A percentile compares a stretch with the other conserved stretches of the same genome.
Evolutionary conservation across 23 red algal species (phyloP).

Genomic region (Gracilaria domingensis): DNA sequence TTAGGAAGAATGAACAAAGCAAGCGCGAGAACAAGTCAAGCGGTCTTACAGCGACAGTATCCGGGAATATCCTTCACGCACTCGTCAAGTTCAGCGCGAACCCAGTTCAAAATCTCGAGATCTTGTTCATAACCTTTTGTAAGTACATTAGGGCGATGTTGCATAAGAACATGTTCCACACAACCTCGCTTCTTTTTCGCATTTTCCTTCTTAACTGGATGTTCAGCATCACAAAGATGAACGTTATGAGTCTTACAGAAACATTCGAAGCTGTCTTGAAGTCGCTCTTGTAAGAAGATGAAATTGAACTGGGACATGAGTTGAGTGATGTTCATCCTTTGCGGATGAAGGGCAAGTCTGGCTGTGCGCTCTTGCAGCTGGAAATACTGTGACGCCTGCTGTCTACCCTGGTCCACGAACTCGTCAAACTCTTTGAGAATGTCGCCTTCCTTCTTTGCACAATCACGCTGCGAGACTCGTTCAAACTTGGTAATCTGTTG

Average conservation of each 20-base stretch:
- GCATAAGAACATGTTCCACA: slow-evolving; percentile 19
- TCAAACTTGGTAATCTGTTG: slow-evolving; percentile 20
- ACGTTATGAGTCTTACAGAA: not conserved
- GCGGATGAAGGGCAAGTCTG: not conserved
- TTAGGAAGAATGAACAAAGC: too few relatives aligned
- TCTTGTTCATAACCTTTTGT: slow-evolving; percentile 35
- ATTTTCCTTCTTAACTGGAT: not conserved
- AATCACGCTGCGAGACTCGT: not conserved
- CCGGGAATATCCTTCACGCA: slow-evolving; percentile 5
- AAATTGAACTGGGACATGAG: slow-evolving; percentile 7
- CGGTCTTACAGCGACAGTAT: not conserved
- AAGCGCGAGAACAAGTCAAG: not conserved
- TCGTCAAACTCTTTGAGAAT: slow-evolving; percentile 2
- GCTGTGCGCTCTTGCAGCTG: slow-evolving; percentile 9
- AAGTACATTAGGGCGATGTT: slow-evolving; percentile 15
- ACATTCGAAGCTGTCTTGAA: slow-evolving; percentile 4
- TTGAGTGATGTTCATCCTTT: slow-evolving; percentile 10
- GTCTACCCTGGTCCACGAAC: not conserved
- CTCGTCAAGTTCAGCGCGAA: not conserved
- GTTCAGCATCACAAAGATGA: not conserved
- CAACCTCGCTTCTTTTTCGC: slow-evolving; percentile 5
- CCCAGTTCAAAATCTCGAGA: slow-evolving; percentile 1
- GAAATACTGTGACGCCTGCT: slow-evolving; percentile 9
- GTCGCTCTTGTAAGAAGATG: slow-evolving; percentile 26
- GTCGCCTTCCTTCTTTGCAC: not conserved